Conservation (phyloP, 2,329 filamentous ascomycete genomes). For the Chaetomium olivaceum region DNA sequence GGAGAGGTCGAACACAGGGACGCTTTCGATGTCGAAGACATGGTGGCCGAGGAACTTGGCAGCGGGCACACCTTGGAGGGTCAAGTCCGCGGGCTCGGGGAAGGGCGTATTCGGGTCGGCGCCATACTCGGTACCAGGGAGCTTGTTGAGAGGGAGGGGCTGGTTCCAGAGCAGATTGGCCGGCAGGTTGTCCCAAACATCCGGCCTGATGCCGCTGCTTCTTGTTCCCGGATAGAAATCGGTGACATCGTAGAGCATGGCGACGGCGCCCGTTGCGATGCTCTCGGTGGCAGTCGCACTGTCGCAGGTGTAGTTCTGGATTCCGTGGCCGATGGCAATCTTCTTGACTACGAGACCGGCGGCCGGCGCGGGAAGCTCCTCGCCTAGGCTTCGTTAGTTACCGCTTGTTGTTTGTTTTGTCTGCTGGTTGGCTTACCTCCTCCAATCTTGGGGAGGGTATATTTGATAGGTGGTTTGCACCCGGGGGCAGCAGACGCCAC, state of each 20-base stretch:
- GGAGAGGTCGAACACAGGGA: conserved; percentile 62
- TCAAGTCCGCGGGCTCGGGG: conserved; percentile 41
- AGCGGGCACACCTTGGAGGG: conserved; percentile 37
- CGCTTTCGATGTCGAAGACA: conserved; percentile 59
- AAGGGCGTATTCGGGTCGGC: conserved; percentile 51
- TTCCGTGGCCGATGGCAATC: conserved; percentile 63
- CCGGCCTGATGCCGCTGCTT: conserved; percentile 40
- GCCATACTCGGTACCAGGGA: conserved; percentile 40
- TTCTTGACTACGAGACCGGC: conserved; percentile 47
- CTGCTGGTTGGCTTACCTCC: conserved; percentile 19
- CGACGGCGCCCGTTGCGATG: conserved; percentile 54
- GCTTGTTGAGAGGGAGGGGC: conserved; percentile 50
- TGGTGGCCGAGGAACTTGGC: conserved; percentile 61
- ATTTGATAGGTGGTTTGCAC: conserved; percentile 23
- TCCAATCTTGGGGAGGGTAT: conserved; percentile 28
- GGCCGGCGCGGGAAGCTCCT: conserved; percentile 48
- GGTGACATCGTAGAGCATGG: conserved; percentile 60
- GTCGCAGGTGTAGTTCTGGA: conserved; percentile 68
- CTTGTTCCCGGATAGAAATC: conserved; percentile 51
- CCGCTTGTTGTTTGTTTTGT: too few species aligned
- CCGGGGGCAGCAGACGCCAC: conserved; percentile 27
- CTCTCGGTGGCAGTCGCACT: conserved; percentile 35
- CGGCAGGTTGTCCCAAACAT: conserved; percentile 46
- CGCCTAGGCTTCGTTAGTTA: conserved; percentile 34
- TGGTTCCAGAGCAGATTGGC: conserved; percentile 44